Evolutionary conservation across 257 asterid species (phyloP).

Genomic region (Ocimum tenuiflorum): DNA sequence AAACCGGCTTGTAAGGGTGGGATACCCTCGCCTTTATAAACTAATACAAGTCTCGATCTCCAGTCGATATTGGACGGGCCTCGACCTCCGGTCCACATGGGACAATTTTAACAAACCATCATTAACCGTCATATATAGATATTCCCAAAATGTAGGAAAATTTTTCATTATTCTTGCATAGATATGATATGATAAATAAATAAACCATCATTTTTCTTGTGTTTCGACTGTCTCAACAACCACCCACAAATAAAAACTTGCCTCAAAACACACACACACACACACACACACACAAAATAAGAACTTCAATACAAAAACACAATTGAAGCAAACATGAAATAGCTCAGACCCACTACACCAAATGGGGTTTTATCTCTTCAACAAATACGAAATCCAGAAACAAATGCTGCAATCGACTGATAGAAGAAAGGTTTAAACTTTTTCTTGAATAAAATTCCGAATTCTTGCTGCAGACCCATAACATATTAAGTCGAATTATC

Average conservation of each 20-base stretch:
- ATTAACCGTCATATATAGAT: neutral
- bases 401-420: neutral
- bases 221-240: neutral
- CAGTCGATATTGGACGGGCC: no score
- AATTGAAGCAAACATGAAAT: neutral
- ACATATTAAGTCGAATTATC: neutral
- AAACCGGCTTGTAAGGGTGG: no score
- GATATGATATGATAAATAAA: neutral
- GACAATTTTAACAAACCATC: neutral
- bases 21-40: no score
- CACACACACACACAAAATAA: neutral
- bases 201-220: neutral
- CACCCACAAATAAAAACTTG: neutral
- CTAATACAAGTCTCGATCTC: no score
- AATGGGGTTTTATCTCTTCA: neutral
- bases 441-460: neutral
- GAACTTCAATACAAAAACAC: neutral
- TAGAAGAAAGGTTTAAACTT: constrained; percentile 5
- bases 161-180: neutral
- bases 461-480: neutral
- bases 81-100: no score
- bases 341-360: neutral
- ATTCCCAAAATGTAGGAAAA: neutral
- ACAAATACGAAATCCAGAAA: neutral
- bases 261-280: neutral